Percentiles rank a stretch among this genome's conserved stretches.
Evolutionary conservation across 2,329 filamentous ascomycete genomes (phyloP).

Genomic region (Blastomyces emzantsi): DNA sequence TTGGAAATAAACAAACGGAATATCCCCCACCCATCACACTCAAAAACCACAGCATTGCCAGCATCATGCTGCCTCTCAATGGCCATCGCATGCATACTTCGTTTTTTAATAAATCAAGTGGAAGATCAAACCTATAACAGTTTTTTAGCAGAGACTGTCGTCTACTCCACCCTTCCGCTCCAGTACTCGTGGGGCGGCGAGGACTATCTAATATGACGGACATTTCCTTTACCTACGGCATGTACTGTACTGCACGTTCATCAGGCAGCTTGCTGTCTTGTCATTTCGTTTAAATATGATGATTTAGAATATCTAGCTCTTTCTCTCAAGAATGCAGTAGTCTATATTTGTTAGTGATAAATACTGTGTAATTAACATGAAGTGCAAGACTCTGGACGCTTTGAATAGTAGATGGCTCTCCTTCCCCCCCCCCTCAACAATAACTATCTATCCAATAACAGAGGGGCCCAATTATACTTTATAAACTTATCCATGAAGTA

Average conservation of each 20-base stretch:
- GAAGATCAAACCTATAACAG: slow-evolving; percentile 40
- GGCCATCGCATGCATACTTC: slow-evolving; percentile 34
- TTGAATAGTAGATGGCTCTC: not conserved
- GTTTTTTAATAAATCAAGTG: slow-evolving; percentile 25
- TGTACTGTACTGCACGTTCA: not conserved
- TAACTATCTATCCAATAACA: not conserved
- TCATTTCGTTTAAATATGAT: not conserved
- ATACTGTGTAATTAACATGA: not conserved
- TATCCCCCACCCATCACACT: not conserved
- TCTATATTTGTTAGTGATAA: not conserved
- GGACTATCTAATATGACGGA: slow-evolving; percentile 41
- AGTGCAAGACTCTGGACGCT: not conserved
- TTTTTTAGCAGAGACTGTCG: slow-evolving; percentile 42
- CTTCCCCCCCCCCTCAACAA: not conserved
- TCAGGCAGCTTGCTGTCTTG: not conserved
- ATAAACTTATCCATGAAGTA: not conserved
- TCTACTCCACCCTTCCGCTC: slow-evolving; percentile 43
- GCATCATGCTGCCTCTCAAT: slow-evolving; percentile 29
- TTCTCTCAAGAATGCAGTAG: not conserved
- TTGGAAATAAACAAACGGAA: slow-evolving; percentile 11
- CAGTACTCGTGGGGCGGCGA: slow-evolving; percentile 29
- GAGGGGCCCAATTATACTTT: not conserved
- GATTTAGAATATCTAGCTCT: not conserved
- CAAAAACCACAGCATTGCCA: slow-evolving; percentile 30
- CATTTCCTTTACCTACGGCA: slow-evolving; percentile 20